Percentiles rank a stretch among this genome's conserved stretches.
Conservation (phyloP, 1,284 basidiomycete genomes). For the Cystobasidium slooffiae region DNA sequence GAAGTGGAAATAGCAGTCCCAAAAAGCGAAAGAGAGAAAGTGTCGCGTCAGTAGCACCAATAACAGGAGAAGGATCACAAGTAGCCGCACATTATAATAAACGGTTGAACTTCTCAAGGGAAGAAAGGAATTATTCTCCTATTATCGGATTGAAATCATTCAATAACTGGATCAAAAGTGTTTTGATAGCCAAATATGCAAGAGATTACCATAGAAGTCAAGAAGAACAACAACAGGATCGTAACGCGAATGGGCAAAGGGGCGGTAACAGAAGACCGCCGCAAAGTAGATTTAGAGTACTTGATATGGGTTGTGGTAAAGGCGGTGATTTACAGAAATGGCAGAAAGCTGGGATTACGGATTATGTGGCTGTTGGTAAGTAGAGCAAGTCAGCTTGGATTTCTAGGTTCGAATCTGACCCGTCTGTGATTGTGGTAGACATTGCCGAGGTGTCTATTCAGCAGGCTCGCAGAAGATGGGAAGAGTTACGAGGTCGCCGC, state of each 20-base stretch:
- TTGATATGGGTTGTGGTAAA: slow-evolving; percentile 97
- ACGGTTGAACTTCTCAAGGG: slow-evolving; percentile 85
- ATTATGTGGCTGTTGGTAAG: slow-evolving; percentile 82
- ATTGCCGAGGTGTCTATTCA: slow-evolving; percentile 86
- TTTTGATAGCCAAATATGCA: slow-evolving; percentile 84
- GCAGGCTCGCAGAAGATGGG: slow-evolving; percentile 78
- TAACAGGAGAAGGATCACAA: slow-evolving; percentile 13
- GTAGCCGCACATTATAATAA: slow-evolving; percentile 66
- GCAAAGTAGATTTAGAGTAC: slow-evolving; percentile 67
- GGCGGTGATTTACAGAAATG: slow-evolving; percentile 97
- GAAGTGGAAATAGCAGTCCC: slow-evolving; percentile 22
- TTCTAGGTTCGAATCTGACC: not conserved
- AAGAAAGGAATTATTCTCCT: slow-evolving; percentile 83
- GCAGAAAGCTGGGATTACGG: slow-evolving; percentile 80
- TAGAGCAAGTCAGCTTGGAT: slow-evolving; percentile 42
- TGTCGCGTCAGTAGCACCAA: slow-evolving; percentile 3
- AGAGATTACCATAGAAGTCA: slow-evolving; percentile 38
- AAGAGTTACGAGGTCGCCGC: slow-evolving; percentile 61
- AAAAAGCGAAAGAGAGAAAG: slow-evolving; percentile 40
- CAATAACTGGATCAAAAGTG: slow-evolving; percentile 99
- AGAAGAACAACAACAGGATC: not conserved
- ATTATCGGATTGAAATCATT: slow-evolving; percentile 96
- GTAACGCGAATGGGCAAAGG: slow-evolving; percentile 22
- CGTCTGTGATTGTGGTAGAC: slow-evolving; percentile 63
- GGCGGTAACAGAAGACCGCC: slow-evolving; percentile 55